Conservation (phyloP, 73 alveolate species). For the Symbiodinium natans region DNA sequence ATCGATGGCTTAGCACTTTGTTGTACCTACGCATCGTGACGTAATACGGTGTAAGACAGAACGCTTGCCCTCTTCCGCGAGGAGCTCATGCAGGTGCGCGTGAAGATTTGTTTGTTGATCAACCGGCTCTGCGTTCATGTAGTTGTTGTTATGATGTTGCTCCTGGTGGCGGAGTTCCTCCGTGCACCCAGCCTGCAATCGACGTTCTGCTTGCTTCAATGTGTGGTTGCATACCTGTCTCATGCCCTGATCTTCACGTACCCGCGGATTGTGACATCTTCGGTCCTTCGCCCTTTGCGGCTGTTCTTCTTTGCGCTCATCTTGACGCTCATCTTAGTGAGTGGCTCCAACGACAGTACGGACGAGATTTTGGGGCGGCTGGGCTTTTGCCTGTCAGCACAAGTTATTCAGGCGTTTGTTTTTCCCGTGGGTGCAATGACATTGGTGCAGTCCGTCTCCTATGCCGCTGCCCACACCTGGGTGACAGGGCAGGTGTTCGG, state of each 20-base stretch:
- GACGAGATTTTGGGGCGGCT: neutral
- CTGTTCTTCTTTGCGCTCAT: neutral
- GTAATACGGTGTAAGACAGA: neutral
- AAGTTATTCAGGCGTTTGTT: neutral
- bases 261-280: neutral
- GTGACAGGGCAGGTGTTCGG: neutral
- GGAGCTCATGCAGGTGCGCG: neutral
- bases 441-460: neutral
- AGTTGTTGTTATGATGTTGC: neutral
- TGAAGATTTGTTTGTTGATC: neutral
- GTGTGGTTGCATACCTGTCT: neutral
- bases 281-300: neutral
- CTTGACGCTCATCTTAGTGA: neutral
- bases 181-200: neutral
- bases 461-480: neutral
- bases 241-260: neutral
- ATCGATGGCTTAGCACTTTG: neutral
- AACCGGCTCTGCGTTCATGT: neutral
- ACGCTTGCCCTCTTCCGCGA: neutral
- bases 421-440: neutral
- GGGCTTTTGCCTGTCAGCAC: neutral
- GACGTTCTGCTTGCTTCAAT: neutral
- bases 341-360: neutral
- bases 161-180: neutral
- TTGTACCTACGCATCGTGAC: neutral